Base-by-base conservation (phyloP, 2,329 filamentous ascomycete species). In the Aspergillus candidus region DNA sequence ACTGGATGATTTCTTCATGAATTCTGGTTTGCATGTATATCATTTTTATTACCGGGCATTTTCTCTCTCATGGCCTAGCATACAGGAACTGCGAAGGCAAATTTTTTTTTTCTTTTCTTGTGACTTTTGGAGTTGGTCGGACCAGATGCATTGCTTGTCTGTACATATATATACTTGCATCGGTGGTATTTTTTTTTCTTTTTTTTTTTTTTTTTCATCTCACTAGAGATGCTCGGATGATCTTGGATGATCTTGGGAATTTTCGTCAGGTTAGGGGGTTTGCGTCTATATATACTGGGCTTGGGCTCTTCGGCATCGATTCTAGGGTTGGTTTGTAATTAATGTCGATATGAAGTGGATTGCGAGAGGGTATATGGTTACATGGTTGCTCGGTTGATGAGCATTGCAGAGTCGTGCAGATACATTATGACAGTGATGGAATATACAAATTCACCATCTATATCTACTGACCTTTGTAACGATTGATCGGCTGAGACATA, bases 81-180 rank as follows among this genome's bases (percentile, higher is more conserved):
- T 48, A 49, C 42, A 50, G 43, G 40, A 37, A 48, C 42, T 52
- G 45, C 38, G 48, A 41, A 50, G 43, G 40, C 40, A 22, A 5
- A 6, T 27, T 8, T 27, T 27, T 27, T 10, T 27, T 27, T 27
- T 27, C 7, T 27, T 27, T 10, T 36, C 29, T 27, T 32, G 39
- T 18, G 41, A 42, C 41, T 44, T 48, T 48, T 40, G 43, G 48
- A 53, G 50, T 56, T 48, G 35, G 51, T 47, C 43, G 47, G 48
- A 40, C 43, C 50, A 49, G 53, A 47, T 57, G 55, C 52, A 53
- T 57, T 55, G 47, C 6, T 27, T 27, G 18, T 51, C 54, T 65
- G 60, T 64, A 63, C 56, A 64, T 64, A 64, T 65, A 53, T 51
- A 64, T 65, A 53, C 50, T 58, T 46, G 51, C 52, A 58, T 55